phyloP scores from a whole-genome alignment of 495 filamentous ascomycete species.

The Amphirosellinia nigrospora region DNA sequence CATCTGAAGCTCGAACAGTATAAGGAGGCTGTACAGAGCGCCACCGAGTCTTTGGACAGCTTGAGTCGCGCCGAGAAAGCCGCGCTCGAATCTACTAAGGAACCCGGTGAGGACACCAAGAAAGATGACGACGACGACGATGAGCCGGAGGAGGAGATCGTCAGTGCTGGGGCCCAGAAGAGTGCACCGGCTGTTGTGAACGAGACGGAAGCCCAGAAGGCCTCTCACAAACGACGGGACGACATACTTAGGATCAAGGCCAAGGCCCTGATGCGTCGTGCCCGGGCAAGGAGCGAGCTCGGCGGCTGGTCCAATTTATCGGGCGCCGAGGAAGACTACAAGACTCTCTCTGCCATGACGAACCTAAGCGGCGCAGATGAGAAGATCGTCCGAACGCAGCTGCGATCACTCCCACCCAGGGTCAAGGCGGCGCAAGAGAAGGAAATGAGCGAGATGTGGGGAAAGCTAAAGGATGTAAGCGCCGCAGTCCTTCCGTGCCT shows the following conservation, averaged over 20 bases:
- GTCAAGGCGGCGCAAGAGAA: slow-evolving; percentile 78
- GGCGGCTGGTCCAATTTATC: slow-evolving; percentile 82
- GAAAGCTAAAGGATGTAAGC: slow-evolving; percentile 85
- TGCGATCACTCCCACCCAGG: slow-evolving; percentile 66
- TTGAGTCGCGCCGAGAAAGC: slow-evolving; percentile 63
- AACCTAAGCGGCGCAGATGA: slow-evolving; percentile 68
- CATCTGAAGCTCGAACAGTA: slow-evolving; percentile 86
- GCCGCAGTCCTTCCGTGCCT: not conserved
- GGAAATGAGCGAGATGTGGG: slow-evolving; percentile 96
- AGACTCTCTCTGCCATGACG: slow-evolving; percentile 58
- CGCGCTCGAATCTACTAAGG: slow-evolving; percentile 26
- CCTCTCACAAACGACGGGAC: slow-evolving; percentile 47
- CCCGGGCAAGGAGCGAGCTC: slow-evolving; percentile 71
- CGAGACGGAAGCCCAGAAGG: slow-evolving; percentile 42
- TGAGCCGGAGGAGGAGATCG: slow-evolving; percentile 63
- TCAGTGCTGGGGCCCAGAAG: slow-evolving; percentile 58
- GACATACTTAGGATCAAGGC: slow-evolving; percentile 79
- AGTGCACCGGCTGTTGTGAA: slow-evolving; percentile 48
- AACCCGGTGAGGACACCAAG: slow-evolving; percentile 31
- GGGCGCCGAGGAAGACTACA: slow-evolving; percentile 80
- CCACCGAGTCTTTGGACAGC: slow-evolving; percentile 73
- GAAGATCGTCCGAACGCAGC: slow-evolving; percentile 67
- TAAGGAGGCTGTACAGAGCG: slow-evolving; percentile 79
- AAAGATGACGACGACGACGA: slow-evolving; percentile 53
- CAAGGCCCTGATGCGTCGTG: slow-evolving; percentile 87